Conservation (phyloP, 2,329 filamentous ascomycete species). For the Aureobasidium mangrovei region DNA sequence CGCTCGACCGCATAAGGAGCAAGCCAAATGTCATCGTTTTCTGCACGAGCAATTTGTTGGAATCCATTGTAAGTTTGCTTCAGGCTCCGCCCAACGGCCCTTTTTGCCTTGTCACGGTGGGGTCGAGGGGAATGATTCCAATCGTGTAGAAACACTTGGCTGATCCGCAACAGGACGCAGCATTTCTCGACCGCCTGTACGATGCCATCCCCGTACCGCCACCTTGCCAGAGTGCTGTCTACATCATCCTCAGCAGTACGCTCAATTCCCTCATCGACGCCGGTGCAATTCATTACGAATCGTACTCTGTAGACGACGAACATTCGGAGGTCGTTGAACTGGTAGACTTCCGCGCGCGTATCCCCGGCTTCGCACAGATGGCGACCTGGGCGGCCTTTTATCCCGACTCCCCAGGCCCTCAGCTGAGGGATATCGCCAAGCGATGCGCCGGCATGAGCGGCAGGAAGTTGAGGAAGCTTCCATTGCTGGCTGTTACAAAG, state of each 20-base stretch:
- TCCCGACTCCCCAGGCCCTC: conserved; percentile 21
- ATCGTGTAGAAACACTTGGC: neutral
- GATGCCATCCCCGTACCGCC: conserved; percentile 37
- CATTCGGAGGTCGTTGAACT: neutral
- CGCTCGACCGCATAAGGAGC: conserved; percentile 36
- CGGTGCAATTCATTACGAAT: conserved; percentile 24
- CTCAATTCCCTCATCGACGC: conserved; percentile 37
- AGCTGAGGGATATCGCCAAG: conserved; percentile 27
- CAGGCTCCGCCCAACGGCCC: no score
- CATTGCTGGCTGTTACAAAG: conserved; percentile 34
- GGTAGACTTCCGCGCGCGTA: neutral
- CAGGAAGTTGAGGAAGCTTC: conserved; percentile 33
- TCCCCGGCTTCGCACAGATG: conserved; percentile 27
- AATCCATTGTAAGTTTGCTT: neutral
- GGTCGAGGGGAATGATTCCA: no score
- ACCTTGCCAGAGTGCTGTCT: conserved; percentile 33
- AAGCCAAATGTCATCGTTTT: conserved; percentile 40
- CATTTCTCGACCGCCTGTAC: conserved; percentile 43
- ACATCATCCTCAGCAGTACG: conserved; percentile 41
- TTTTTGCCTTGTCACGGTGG: no score
- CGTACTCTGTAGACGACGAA: neutral
- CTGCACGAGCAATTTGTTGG: conserved; percentile 42
- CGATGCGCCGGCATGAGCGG: conserved; percentile 34
- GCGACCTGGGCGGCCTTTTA: conserved; percentile 17
- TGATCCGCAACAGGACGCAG: conserved; percentile 29